Evolutionary conservation across 1,284 basidiomycete species (phyloP).

Genomic region (Farysia itapuensis): DNA sequence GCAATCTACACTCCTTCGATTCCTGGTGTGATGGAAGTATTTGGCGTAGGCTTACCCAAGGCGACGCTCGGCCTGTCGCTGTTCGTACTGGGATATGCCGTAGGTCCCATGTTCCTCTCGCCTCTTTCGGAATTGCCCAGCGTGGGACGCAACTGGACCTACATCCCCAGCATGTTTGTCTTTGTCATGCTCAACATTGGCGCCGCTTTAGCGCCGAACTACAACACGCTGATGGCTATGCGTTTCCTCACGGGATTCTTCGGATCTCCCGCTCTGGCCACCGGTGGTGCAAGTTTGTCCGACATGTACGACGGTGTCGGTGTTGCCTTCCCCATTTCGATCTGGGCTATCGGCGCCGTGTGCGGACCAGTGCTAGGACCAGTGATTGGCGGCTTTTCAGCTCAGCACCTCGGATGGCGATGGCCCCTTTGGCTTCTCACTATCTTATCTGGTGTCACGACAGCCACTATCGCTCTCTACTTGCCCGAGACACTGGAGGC

Average conservation of each 20-base stretch:
- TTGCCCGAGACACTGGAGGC: constrained; percentile 57
- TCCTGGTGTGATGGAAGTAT: constrained; percentile 63
- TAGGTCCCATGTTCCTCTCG: constrained; percentile 61
- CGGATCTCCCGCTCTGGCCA: constrained; percentile 49
- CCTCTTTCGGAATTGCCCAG: constrained; percentile 65
- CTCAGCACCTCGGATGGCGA: constrained; percentile 51
- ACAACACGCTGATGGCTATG: constrained; percentile 48
- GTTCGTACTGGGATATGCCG: constrained; percentile 64
- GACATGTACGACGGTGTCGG: constrained; percentile 51
- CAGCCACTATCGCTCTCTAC: constrained; percentile 47
- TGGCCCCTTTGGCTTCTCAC: constrained; percentile 55
- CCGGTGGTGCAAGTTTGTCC: constrained; percentile 38
- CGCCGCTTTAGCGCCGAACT: constrained; percentile 49
- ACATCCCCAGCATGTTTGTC: constrained; percentile 28
- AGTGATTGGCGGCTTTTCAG: constrained; percentile 46
- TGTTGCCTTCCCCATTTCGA: constrained; percentile 49
- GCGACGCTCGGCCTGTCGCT: constrained; percentile 73
- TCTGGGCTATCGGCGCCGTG: constrained; percentile 57
- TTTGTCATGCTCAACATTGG: constrained; percentile 31
- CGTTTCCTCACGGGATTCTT: constrained; percentile 51
- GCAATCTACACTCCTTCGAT: constrained; percentile 42
- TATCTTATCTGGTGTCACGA: constrained; percentile 43
- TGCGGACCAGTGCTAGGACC: constrained; percentile 46
- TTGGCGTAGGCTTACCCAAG: constrained; percentile 69
- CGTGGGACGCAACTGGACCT: constrained; percentile 62